Base-by-base conservation (phyloP, 208 protist genomes). In the Angomonas desouzai region DNA sequence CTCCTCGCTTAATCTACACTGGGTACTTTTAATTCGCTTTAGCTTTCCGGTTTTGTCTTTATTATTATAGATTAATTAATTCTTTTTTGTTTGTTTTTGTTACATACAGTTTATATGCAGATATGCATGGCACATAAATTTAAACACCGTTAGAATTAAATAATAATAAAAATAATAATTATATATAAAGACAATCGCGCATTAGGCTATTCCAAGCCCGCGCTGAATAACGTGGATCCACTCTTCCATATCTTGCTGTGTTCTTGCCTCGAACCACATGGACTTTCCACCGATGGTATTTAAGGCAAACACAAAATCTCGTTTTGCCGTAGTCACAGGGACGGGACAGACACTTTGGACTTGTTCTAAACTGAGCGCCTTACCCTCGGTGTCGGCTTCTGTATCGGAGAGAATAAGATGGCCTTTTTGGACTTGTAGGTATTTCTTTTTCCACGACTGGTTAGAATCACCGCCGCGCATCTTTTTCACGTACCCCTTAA, bases 261-360 rank as follows among this genome's bases (percentile, higher is more conserved):
- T 84, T 30, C 55, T 67, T 0, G 81, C 81, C 59, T 90, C 77
- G 48, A 93, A 88, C 83, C 87, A 93, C 87, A 93, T 93, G 2
- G 80, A 89, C 69, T 93, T 93, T 2, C 87, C 87, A 10, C 83
- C 83, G 1, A 83, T 76, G 1, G 87, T 93, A 62, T 93, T 89
- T 3, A 93, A 66, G 0, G 83, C 80, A 64, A 93, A 93, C 25
- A 93, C 87, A 72, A 87, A 81, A 27, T 88, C 77, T n/a, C 72
- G 72, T 47, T 82, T 84, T 7, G 76, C 81, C 6, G 78, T 83
- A 2, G 65, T 68, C 38, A 68, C 20, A 3, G 83, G 80, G 6
- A 93, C 87, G 20, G 87, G 87, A 61, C 83, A 93, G 13, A 85
- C 76, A 43, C 83, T 86, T 59, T 90, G 87, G 25, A 93, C 84